phyloP scores from a whole-genome alignment of 2,329 filamentous ascomycete genomes.

The Diaporthe helianthi region DNA sequence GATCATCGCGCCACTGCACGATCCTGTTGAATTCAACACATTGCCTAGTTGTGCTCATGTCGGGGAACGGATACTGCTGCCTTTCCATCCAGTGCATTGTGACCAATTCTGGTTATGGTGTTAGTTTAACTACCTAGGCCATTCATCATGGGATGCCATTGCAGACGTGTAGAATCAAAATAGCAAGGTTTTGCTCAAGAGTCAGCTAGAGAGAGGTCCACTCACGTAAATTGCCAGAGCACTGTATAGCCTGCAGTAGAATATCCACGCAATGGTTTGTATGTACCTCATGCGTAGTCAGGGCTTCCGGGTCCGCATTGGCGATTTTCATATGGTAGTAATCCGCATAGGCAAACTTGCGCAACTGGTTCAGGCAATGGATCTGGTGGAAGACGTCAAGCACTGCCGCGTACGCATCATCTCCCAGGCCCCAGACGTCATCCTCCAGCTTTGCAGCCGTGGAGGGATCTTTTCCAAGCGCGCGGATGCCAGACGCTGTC shows the following conservation, averaged over 20 bases:
- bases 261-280: constrained; percentile 47
- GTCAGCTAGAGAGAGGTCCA: background rate
- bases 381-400: constrained; percentile 45
- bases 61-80: constrained; percentile 42
- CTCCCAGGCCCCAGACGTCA: constrained; percentile 42
- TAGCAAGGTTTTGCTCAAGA: too few relatives aligned
- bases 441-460: constrained; percentile 40
- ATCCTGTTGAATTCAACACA: constrained; percentile 45
- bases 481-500: constrained; percentile 39
- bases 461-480: constrained; percentile 43
- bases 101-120: constrained; percentile 39
- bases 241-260: constrained; percentile 45
- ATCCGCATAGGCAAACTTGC: constrained; percentile 39
- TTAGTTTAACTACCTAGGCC: too few relatives aligned
- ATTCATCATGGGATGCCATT: too few relatives aligned
- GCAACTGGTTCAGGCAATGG: constrained; percentile 45
- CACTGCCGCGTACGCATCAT: constrained; percentile 43
- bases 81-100: constrained; percentile 45
- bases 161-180: too few relatives aligned
- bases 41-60: constrained; percentile 45
- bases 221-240: constrained; percentile 41
- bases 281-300: constrained; percentile 39
- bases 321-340: constrained; percentile 39
- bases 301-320: constrained; percentile 31
- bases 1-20: constrained; percentile 35